These are phyloP conservation scores for Oryza rufipogon DNA, from an alignment of 176 grass and related monocot species.

Conservation along the genomic window DNA sequence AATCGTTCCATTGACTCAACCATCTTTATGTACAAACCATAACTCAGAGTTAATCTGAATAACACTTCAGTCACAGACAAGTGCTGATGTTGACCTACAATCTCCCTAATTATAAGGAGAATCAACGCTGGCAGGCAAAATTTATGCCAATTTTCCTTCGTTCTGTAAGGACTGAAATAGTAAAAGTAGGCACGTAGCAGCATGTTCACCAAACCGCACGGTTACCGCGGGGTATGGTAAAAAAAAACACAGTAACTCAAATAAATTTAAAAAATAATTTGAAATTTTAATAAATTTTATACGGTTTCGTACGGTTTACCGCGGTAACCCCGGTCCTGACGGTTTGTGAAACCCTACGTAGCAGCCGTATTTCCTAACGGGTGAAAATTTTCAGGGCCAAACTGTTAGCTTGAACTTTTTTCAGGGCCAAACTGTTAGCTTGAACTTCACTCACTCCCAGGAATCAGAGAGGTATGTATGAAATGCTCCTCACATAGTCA, in stretches of 20 bases:
- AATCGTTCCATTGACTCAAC: neutral
- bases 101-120: neutral
- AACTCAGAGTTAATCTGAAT: neutral
- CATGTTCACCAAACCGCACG: too few relatives aligned
- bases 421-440: neutral
- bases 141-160: conserved; percentile 9
- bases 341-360: too few relatives aligned
- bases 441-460: neutral
- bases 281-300: too few relatives aligned
- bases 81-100: neutral
- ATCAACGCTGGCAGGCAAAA: neutral
- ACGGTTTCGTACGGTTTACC: too few relatives aligned
- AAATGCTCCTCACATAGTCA: neutral
- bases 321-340: too few relatives aligned
- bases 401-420: neutral
- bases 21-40: conserved; percentile 11
- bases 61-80: neutral
- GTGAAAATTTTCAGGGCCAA: neutral
- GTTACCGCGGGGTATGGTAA: too few relatives aligned
- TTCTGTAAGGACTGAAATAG: neutral
- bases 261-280: too few relatives aligned
- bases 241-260: too few relatives aligned
- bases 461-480: conserved; percentile 2
- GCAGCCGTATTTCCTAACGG: neutral
- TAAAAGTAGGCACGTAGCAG: neutral